These are phyloP conservation scores for Acidomyces sp. DNA, from an alignment of 495 filamentous ascomycete species.

Conservation along the genomic window DNA sequence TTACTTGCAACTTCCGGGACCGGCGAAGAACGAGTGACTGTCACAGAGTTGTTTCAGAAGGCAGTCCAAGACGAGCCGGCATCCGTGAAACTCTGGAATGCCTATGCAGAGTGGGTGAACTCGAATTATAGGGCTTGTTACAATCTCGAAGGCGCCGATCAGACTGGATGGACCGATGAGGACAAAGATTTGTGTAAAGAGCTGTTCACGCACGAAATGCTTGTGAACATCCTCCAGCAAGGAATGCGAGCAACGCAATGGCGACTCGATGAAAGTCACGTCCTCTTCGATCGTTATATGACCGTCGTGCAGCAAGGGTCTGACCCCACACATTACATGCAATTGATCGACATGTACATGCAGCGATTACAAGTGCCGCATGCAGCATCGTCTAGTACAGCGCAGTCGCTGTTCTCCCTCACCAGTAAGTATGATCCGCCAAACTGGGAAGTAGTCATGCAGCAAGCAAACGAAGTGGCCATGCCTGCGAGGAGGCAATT, in stretches of 20 bases:
- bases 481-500: slow-evolving; percentile 57
- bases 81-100: slow-evolving; percentile 74
- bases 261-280: slow-evolving; percentile 70
- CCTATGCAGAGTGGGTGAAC: slow-evolving; percentile 78
- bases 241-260: slow-evolving; percentile 66
- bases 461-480: slow-evolving; percentile 49
- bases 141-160: slow-evolving; percentile 12
- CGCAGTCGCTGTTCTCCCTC: slow-evolving; percentile 68
- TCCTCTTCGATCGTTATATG: slow-evolving; percentile 75
- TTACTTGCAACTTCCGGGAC: slow-evolving; percentile 45
- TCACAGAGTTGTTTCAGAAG: slow-evolving; percentile 73
- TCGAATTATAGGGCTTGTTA: slow-evolving; percentile 52
- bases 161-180: slow-evolving; percentile 52
- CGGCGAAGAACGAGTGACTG: slow-evolving; percentile 52
- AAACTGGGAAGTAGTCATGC: slow-evolving; percentile 71
- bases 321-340: slow-evolving; percentile 44
- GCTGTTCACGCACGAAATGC: slow-evolving; percentile 62
- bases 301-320: slow-evolving; percentile 43
- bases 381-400: slow-evolving; percentile 71
- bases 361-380: slow-evolving; percentile 69
- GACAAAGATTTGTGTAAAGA: slow-evolving; percentile 62
- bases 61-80: slow-evolving; percentile 71
- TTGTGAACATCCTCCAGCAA: slow-evolving; percentile 66
- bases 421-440: slow-evolving; percentile 61
- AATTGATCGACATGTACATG: slow-evolving; percentile 55